Evolutionary conservation across 2,329 filamentous ascomycete genomes (phyloP).

Genomic region (Fusarium tuaranense): DNA sequence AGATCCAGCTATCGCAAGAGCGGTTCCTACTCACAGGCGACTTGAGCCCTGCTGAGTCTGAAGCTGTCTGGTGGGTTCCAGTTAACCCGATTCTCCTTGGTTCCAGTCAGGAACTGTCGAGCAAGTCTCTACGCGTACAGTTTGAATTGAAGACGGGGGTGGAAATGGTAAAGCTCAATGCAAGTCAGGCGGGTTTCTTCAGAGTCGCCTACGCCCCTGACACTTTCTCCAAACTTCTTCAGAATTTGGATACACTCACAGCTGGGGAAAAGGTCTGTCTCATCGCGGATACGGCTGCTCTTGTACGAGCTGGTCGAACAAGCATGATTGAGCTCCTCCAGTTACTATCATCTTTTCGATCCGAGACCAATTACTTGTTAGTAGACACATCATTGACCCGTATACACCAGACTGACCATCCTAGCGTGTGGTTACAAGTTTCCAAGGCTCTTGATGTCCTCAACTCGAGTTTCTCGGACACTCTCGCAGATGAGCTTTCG

Average conservation of each 20-base stretch:
- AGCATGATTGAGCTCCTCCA: neutral
- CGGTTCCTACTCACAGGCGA: neutral
- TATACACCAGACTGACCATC: neutral
- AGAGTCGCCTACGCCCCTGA: neutral
- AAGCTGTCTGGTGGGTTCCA: neutral
- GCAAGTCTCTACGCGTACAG: neutral
- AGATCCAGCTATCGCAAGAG: neutral
- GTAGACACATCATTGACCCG: neutral
- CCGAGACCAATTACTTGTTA: neutral
- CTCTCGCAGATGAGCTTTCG: neutral
- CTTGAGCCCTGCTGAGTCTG: neutral
- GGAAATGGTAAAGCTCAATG: neutral
- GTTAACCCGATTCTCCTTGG: neutral
- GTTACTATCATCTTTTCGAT: neutral
- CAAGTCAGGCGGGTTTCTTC: neutral
- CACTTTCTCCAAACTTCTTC: neutral
- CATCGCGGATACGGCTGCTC: neutral
- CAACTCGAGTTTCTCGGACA: neutral
- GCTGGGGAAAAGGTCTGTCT: neutral
- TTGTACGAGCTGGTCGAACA: neutral
- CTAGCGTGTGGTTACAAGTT: neutral
- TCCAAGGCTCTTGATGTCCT: neutral
- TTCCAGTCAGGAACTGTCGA: neutral
- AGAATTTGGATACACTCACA: neutral
- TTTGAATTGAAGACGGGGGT: neutral